Base-by-base conservation (phyloP, 202 grass and related monocot genomes). In the Brachypodium distachyon region DNA sequence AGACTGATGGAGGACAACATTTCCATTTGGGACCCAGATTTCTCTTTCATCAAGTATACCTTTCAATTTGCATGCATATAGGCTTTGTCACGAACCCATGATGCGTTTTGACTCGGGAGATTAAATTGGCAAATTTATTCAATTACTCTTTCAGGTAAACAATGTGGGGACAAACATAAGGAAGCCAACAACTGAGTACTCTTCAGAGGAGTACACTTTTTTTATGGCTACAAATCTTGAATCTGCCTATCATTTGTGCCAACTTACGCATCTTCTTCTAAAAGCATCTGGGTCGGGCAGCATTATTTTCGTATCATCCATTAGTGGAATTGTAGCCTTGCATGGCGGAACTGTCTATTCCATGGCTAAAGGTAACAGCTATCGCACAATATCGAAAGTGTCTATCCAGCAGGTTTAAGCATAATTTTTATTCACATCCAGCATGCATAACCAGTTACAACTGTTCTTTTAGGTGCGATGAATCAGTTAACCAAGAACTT, bases 401-500 rank as follows among this genome's bases (percentile, higher is more conserved):
- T n/a, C n/a, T n/a, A n/a, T n/a, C n/a, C n/a, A n/a, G n/a, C n/a
- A n/a, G n/a, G n/a, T n/a, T n/a, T n/a, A n/a, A n/a, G n/a, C n/a
- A n/a, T n/a, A n/a, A n/a, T n/a, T n/a, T n/a, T n/a, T n/a, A n/a
- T n/a, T n/a, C n/a, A 61, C 3, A 33, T 60, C 59, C 56, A 36
- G 9, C 67, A 47, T 73, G 16, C 7, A 7, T 88, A 59, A 76
- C 62, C 36, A 80, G 19, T 14, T 78, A 44, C 13, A 3, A 1
- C 42, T 70, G 51, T 79, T 57, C 32, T n/a, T n/a, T n/a, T n/a
- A 97, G 94, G 75, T 72, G 94, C 94, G 63, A 94, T 97, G 7
- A 97, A 97, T 71, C 94, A 97, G 63, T 77, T 97, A 74, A 79
- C 89, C 14, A 97, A 90, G 82, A 97, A 93, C 60, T 85, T 97